Percentiles rank a stretch among this genome's conserved stretches.
Conservation (phyloP, 805 yeast genomes). For the Lipomyces yamanashiensis region DNA sequence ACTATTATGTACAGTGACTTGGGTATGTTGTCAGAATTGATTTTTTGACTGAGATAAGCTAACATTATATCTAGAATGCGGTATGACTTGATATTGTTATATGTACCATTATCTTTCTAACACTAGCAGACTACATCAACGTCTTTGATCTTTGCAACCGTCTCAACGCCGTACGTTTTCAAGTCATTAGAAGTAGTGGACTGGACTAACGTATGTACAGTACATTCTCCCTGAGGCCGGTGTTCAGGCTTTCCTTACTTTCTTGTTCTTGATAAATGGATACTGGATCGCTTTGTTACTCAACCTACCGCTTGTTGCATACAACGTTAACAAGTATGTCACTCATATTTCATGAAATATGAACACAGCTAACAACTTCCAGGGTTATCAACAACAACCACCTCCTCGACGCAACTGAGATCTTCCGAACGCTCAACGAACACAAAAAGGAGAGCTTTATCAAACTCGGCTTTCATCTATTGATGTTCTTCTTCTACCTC, state of each 20-base stretch:
- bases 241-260: conserved; percentile 72
- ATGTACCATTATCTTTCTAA: neutral
- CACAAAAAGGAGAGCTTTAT: conserved; percentile 91
- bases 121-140: conserved; percentile 80
- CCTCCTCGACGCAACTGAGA: conserved; percentile 94
- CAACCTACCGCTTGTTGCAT: conserved; percentile 82
- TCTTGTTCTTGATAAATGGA: conserved; percentile 78
- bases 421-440: conserved; percentile 88
- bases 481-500: conserved; percentile 92
- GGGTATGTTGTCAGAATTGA: conserved; percentile 48
- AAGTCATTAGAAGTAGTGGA: neutral
- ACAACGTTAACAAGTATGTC: conserved; percentile 69
- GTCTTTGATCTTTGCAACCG: conserved; percentile 95
- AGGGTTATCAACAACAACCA: conserved; percentile 72
- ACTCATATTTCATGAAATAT: neutral
- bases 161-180: conserved; percentile 59
- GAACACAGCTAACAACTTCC: neutral
- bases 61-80: conserved; percentile 35
- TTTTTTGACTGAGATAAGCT: neutral
- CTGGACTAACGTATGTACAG: conserved; percentile 39
- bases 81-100: conserved; percentile 16
- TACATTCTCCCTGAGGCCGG: conserved; percentile 89
- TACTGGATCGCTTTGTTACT: conserved; percentile 88
- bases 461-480: conserved; percentile 86
- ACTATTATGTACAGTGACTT: conserved; percentile 94